These are phyloP conservation scores for Penicillium psychrosexuale DNA, from an alignment of 2,329 filamentous ascomycete genomes.

Conservation along the genomic window DNA sequence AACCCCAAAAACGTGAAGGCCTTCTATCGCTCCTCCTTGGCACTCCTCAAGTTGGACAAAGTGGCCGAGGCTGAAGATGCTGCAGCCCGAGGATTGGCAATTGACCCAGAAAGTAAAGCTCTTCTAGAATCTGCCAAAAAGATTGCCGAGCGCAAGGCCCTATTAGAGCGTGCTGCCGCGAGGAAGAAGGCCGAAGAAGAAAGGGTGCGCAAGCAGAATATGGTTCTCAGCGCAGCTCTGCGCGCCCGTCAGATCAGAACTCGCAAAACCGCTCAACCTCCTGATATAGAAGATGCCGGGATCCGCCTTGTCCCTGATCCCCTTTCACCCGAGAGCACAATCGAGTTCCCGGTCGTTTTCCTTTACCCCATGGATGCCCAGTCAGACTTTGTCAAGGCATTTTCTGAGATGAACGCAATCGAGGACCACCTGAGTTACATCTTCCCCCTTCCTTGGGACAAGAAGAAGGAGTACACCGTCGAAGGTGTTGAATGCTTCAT, in stretches of 20 bases:
- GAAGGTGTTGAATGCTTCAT: constrained; percentile 79
- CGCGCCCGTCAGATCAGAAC: constrained; percentile 67
- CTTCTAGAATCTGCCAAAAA: constrained; percentile 62
- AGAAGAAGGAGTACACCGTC: constrained; percentile 61
- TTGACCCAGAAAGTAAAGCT: constrained; percentile 69
- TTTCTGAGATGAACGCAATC: constrained; percentile 72
- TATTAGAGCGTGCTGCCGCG: constrained; percentile 55
- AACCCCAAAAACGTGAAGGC: constrained; percentile 85
- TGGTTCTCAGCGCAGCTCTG: constrained; percentile 64
- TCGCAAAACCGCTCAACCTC: constrained; percentile 65
- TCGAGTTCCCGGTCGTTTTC: constrained; percentile 76
- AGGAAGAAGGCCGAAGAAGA: constrained; percentile 53
- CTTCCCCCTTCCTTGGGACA: constrained; percentile 85
- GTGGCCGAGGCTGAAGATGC: constrained; percentile 77
- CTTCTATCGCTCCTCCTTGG: constrained; percentile 77
- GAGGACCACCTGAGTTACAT: constrained; percentile 79
- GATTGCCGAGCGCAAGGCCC: constrained; percentile 58
- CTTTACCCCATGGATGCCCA: constrained; percentile 81
- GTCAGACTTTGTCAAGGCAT: constrained; percentile 86
- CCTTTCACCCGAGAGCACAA: constrained; percentile 65
- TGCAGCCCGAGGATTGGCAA: constrained; percentile 66
- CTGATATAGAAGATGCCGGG: constrained; percentile 81
- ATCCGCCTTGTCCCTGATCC: constrained; percentile 69
- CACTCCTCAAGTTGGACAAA: constrained; percentile 75
- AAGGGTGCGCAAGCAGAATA: constrained; percentile 51